Percentiles rank a stretch among this genome's conserved stretches.
phyloP scores from a whole-genome alignment of 768 basidiomycete species.

The Hirschioporus abietinus region DNA sequence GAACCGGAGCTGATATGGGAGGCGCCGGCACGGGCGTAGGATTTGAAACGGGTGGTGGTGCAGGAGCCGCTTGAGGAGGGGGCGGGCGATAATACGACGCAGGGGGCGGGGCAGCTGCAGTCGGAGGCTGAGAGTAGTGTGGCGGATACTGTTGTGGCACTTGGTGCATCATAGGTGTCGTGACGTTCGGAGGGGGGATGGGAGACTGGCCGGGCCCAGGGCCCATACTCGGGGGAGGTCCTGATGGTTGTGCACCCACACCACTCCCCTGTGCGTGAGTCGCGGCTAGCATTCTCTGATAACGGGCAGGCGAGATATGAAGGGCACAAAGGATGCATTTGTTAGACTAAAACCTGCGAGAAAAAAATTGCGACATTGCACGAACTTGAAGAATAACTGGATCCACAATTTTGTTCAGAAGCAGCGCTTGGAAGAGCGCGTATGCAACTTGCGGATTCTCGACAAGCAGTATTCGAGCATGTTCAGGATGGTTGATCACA shows the following conservation, averaged over 20 bases:
- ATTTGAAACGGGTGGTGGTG: slow-evolving; percentile 16
- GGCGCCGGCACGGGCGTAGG: slow-evolving; percentile 27
- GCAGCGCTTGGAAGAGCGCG: slow-evolving; percentile 90
- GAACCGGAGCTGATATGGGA: slow-evolving; percentile 25
- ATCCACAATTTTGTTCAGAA: slow-evolving; percentile 92
- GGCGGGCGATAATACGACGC: slow-evolving; percentile 27
- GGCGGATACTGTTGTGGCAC: slow-evolving; percentile 26
- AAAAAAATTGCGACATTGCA: slow-evolving; percentile 19
- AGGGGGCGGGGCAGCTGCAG: slow-evolving; percentile 25
- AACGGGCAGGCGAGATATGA: slow-evolving; percentile 12
- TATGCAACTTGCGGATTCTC: slow-evolving; percentile 92
- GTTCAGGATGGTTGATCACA: slow-evolving; percentile 86
- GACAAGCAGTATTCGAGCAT: slow-evolving; percentile 73
- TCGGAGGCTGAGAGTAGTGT: slow-evolving; percentile 27
- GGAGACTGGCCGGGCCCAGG: slow-evolving; percentile 24
- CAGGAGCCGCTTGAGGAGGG: slow-evolving; percentile 24
- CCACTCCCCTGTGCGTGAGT: slow-evolving; percentile 16
- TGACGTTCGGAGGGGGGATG: slow-evolving; percentile 29
- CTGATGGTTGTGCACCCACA: slow-evolving; percentile 12
- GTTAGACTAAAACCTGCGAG: slow-evolving; percentile 5
- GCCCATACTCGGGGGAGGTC: slow-evolving; percentile 21
- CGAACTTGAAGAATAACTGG: slow-evolving; percentile 73
- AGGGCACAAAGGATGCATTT: slow-evolving; percentile 25
- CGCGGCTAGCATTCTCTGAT: slow-evolving; percentile 49
- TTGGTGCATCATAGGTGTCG: slow-evolving; percentile 25